phyloP scores from a whole-genome alignment of 805 yeast genomes.

The Starmerella stigmatis region DNA sequence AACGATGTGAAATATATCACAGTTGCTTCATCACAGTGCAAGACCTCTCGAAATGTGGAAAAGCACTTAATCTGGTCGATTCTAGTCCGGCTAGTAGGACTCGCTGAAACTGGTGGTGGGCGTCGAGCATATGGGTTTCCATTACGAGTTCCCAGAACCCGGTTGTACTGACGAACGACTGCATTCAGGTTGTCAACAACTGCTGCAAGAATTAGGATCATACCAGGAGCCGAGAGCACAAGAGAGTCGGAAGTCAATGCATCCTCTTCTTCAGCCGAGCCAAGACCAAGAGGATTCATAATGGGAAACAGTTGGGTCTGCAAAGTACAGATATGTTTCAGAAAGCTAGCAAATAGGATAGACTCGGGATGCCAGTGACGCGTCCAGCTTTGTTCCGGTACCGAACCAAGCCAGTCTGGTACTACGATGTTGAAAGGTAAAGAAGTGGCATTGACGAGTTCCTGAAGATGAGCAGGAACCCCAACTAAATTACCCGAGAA shows the following conservation, averaged over 20 bases:
- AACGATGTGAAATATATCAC: conserved; percentile 28
- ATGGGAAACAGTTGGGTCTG: conserved; percentile 26
- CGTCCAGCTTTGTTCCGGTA: conserved; percentile 25
- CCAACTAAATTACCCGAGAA: neutral
- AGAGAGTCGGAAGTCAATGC: conserved; percentile 3
- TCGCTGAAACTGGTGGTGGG: neutral
- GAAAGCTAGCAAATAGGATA: conserved; percentile 34
- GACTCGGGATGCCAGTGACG: conserved; percentile 31
- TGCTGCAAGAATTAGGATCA: conserved; percentile 26
- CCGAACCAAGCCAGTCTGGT: neutral
- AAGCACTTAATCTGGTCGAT: conserved; percentile 31
- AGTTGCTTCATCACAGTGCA: conserved; percentile 31
- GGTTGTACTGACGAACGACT: conserved; percentile 9
- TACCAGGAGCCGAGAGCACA: conserved; percentile 27
- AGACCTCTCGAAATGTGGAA: conserved; percentile 31
- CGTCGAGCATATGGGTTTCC: conserved; percentile 13
- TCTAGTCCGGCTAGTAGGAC: conserved; percentile 11
- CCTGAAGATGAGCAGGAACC: conserved; percentile 1
- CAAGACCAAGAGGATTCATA: conserved; percentile 13
- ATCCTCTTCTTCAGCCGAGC: conserved; percentile 19
- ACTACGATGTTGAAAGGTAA: neutral
- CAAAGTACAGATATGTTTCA: conserved; percentile 34
- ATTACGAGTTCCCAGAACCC: conserved; percentile 11
- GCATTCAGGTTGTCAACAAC: conserved; percentile 24
- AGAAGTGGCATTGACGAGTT: neutral